Evolutionary conservation across 306 rosid genomes (phyloP).

Genomic region (Senna tora): DNA sequence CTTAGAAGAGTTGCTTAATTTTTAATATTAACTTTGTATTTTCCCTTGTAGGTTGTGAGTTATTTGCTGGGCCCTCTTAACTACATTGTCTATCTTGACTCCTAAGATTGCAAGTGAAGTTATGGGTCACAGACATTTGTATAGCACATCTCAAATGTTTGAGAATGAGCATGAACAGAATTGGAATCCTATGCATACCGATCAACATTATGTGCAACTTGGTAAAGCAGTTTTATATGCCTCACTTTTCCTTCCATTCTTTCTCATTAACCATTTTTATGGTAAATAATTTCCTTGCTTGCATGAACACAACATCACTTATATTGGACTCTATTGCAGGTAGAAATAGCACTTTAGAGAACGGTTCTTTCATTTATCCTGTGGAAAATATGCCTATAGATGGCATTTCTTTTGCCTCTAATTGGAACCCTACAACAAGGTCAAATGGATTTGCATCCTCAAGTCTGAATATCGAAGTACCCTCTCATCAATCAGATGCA

Average conservation of each 20-base stretch:
- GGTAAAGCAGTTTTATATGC: constrained; percentile 55
- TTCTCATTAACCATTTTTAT: constrained; percentile 7
- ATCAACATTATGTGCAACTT: constrained; percentile 64
- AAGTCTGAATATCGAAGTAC: constrained; percentile 54
- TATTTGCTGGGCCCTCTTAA: constrained; percentile 28
- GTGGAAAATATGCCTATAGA: constrained; percentile 62
- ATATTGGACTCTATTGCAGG: constrained; percentile 50
- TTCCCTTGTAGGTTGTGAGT: constrained; percentile 44
- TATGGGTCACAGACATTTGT: constrained; percentile 82
- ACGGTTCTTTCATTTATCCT: constrained; percentile 63
- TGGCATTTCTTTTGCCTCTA: constrained; percentile 61
- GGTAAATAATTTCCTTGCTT: constrained; percentile 28
- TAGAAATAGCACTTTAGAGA: constrained; percentile 60
- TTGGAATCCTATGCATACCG: constrained; percentile 76
- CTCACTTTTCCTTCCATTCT: constrained; percentile 19
- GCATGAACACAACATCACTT: constrained; percentile 22
- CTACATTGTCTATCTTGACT: constrained; percentile 36
- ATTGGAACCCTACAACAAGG: constrained; percentile 61
- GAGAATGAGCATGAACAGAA: constrained; percentile 76
- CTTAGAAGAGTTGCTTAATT: constrained; percentile 10
- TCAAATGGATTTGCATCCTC: constrained; percentile 68
- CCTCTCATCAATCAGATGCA: constrained; percentile 66
- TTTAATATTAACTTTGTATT: constrained; percentile 13
- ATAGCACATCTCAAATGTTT: constrained; percentile 61
- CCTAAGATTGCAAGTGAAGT: constrained; percentile 40